Evolutionary conservation across 352 stramenopile genomes (phyloP).

Genomic region (Globisporangium emineosum): DNA sequence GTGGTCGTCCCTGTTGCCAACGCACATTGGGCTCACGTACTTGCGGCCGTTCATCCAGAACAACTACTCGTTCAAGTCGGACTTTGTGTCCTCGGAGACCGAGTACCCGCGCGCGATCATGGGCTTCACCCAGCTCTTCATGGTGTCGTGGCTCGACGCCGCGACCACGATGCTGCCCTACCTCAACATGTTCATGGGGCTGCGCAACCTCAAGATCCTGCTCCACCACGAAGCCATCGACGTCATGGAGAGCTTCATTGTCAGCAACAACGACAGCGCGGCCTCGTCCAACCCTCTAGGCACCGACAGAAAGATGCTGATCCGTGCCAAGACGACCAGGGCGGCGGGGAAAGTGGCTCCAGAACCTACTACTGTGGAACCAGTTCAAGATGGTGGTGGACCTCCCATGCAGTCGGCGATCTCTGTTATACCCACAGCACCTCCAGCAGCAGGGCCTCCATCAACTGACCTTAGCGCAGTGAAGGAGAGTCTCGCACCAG

Average conservation of each 20-base stretch:
- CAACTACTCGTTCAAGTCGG: constrained; percentile 15
- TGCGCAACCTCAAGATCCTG: constrained; percentile 29
- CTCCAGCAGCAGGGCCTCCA: background rate
- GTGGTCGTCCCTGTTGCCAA: constrained; percentile 27
- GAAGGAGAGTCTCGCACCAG: background rate
- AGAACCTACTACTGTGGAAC: background rate
- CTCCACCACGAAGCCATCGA: constrained; percentile 14
- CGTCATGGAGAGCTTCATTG: background rate
- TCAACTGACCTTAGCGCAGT: background rate
- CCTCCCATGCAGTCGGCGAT: background rate
- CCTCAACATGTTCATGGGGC: constrained; percentile 26
- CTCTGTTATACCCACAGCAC: background rate
- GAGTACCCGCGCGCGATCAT: constrained; percentile 20
- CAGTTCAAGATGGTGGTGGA: background rate
- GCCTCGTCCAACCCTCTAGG: background rate
- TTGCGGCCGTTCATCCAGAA: constrained; percentile 19
- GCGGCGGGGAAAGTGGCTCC: background rate
- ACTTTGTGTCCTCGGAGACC: constrained; percentile 22
- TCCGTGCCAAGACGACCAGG: background rate
- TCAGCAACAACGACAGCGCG: background rate
- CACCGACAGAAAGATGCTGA: background rate
- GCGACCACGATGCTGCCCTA: constrained; percentile 27
- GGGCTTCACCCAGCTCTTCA: constrained; percentile 30
- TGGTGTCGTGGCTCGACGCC: constrained; percentile 21
- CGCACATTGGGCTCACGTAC: constrained; percentile 29